Evolutionary conservation across 768 basidiomycete species (phyloP).

Genomic region (Amanita inopinata): DNA sequence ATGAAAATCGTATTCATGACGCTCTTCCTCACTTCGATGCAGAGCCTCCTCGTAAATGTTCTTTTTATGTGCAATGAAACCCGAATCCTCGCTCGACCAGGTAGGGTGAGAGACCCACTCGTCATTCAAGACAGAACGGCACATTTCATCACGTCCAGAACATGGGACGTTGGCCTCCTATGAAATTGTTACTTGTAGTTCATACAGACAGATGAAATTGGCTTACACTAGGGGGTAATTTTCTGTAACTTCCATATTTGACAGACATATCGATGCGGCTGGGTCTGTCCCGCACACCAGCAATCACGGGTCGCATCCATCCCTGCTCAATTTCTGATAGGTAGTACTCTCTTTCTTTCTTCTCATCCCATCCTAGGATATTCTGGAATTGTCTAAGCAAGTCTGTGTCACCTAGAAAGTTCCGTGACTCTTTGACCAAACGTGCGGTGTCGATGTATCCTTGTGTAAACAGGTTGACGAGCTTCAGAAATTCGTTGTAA

Average conservation of each 20-base stretch:
- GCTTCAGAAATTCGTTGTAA: constrained; percentile 91
- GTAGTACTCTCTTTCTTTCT: constrained; percentile 48
- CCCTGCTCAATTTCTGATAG: constrained; percentile 37
- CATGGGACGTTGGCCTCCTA: constrained; percentile 86
- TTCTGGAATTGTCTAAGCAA: constrained; percentile 75
- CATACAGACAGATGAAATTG: constrained; percentile 1
- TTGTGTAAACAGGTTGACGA: constrained; percentile 91
- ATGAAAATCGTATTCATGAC: constrained; percentile 98
- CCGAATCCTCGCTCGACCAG: constrained; percentile 90
- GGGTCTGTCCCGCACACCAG: constrained; percentile 31
- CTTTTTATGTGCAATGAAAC: constrained; percentile 85
- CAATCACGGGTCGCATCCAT: constrained; percentile 42
- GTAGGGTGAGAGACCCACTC: constrained; percentile 98
- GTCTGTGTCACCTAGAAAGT: constrained; percentile 71
- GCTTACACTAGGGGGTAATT: constrained; percentile 70
- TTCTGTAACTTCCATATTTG: constrained; percentile 85
- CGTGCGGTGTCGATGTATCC: constrained; percentile 84
- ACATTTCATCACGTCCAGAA: constrained; percentile 95
- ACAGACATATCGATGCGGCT: constrained; percentile 58
- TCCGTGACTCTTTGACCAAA: constrained; percentile 69
- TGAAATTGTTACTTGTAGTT: constrained; percentile 1
- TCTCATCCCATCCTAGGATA: constrained; percentile 83
- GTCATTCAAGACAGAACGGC: constrained; percentile 91
- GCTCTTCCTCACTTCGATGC: constrained; percentile 93
- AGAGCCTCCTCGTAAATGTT: constrained; percentile 95